Conservation (phyloP, 352 stramenopile genomes). For the Pythium phragmitis region DNA sequence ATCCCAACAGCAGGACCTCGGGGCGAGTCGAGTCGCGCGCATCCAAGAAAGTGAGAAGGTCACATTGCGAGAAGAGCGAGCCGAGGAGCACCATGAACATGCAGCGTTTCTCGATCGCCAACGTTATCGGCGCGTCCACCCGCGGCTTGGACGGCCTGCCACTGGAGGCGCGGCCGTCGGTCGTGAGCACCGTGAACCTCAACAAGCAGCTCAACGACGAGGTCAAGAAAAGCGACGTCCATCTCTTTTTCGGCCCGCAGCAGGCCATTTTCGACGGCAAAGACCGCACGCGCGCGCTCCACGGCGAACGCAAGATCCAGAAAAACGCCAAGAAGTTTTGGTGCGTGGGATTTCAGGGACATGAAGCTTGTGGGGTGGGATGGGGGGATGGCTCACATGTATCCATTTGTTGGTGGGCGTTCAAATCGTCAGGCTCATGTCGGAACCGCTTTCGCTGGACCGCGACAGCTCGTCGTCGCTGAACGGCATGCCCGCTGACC, state of each 20-base stretch:
- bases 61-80: not conserved
- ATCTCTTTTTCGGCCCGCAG: slow-evolving; percentile 82
- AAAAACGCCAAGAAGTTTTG: slow-evolving; percentile 83
- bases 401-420: slow-evolving; percentile 8
- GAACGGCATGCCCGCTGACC: slow-evolving; percentile 54
- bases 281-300: slow-evolving; percentile 80
- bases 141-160: slow-evolving; percentile 31
- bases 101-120: slow-evolving; percentile 82
- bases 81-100: slow-evolving; percentile 30
- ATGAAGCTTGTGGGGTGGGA: too few species aligned
- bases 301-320: slow-evolving; percentile 84
- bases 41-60: slow-evolving; percentile 5
- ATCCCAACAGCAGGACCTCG: not conserved
- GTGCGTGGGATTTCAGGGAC: slow-evolving; percentile 22
- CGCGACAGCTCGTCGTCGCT: slow-evolving; percentile 77
- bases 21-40: not conserved
- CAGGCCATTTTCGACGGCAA: slow-evolving; percentile 66
- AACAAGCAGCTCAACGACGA: slow-evolving; percentile 75
- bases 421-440: slow-evolving; percentile 55
- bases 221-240: slow-evolving; percentile 57
- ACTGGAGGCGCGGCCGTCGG: slow-evolving; percentile 51
- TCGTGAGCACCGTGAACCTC: slow-evolving; percentile 62
- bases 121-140: slow-evolving; percentile 48
- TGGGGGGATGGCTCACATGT: slow-evolving; percentile 11
- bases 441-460: slow-evolving; percentile 79